Base-by-base conservation (phyloP, 768 basidiomycete genomes). In the Russula earlei region DNA sequence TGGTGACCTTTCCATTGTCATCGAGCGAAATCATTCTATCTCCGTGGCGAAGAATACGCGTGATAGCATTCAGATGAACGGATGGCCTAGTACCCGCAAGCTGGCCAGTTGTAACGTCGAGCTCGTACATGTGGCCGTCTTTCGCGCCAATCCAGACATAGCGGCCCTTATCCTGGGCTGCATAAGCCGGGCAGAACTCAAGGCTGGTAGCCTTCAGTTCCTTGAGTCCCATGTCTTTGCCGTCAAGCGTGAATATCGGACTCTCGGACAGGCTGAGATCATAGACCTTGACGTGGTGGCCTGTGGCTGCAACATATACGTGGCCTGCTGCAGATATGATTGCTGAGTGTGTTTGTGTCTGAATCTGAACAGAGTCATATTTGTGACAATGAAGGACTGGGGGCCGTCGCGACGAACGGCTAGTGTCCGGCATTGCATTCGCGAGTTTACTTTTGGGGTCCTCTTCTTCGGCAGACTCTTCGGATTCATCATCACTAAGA, bases 111-210 rank as follows among this genome's bases (percentile, higher is more conserved):
- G 77, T 69, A 37, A 87, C 72, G 65, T 97, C 91, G 53, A 95
- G 61, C 73, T 96, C 93, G 61, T 85, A 76, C 24, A 99, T 56
- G 67, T 87, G 83, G 0, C 95, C 95, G 24, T 95, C 91, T 71
- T 88, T 92, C 27, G 91, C 91, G 4, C 94, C 95, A 11, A 85
- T 71, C 94, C 94, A 97, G 2, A 92, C 63, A 52, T 80, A 75
- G 29, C 74, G 74, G 2, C 87, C 89, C 17, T 77, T 72, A 50
- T 84, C 79, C 0, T 60, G 69, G n/a, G 69, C 62, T 10, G 67
- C 62, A 2, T 60, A 63, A 2, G 76, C 75, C 0, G 85, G 77
- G 15, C 85, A 76, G 67, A 93, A 90, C 68, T 86, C 91, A 70
- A 95, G 75, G 20, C 84, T 81, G 1, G 84, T 84, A 36, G 94